These are phyloP conservation scores for Zelopaecilomyces penicillatus DNA, from an alignment of 2,329 filamentous ascomycete species.

Conservation along the genomic window DNA sequence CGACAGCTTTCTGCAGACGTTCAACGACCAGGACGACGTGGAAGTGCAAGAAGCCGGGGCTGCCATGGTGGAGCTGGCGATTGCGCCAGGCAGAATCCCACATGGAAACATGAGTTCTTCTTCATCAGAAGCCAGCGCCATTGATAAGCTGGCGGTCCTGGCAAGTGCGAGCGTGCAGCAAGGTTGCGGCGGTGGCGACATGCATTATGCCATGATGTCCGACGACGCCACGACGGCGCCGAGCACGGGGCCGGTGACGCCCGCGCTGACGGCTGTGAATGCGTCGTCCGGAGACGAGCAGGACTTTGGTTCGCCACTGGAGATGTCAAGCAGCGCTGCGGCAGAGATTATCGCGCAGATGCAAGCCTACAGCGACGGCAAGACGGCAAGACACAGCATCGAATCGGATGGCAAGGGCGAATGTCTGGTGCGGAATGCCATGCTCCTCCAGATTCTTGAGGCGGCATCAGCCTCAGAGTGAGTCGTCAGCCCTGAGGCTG, in stretches of 20 bases:
- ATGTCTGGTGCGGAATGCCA: conserved; percentile 26
- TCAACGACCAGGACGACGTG: conserved; percentile 23
- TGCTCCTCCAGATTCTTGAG: conserved; percentile 27
- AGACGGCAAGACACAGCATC: conserved; percentile 18
- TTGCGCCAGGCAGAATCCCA: neutral
- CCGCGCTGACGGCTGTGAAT: conserved; percentile 9
- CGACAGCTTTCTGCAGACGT: conserved; percentile 30
- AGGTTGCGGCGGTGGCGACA: conserved; percentile 13
- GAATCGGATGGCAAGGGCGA: conserved; percentile 20
- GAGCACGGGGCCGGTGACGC: conserved; percentile 14
- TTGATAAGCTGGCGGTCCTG: conserved; percentile 30
- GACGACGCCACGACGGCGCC: conserved; percentile 10
- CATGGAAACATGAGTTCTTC: conserved; percentile 2
- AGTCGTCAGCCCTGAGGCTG: no score
- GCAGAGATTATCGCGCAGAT: conserved; percentile 32
- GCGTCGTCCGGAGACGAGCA: conserved; percentile 10
- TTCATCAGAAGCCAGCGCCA: conserved; percentile 10
- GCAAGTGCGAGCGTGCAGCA: conserved; percentile 28
- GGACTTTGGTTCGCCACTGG: conserved; percentile 19
- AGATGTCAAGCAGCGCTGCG: conserved; percentile 27
- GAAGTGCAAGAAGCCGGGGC: conserved; percentile 13
- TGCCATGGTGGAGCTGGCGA: conserved; percentile 8
- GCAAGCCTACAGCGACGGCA: conserved; percentile 24
- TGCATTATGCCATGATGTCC: conserved; percentile 15
- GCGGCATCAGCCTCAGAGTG: conserved; percentile 2